These are phyloP conservation scores for Nakazawaea pomicola DNA, from an alignment of 805 yeast species.

Conservation along the genomic window DNA sequence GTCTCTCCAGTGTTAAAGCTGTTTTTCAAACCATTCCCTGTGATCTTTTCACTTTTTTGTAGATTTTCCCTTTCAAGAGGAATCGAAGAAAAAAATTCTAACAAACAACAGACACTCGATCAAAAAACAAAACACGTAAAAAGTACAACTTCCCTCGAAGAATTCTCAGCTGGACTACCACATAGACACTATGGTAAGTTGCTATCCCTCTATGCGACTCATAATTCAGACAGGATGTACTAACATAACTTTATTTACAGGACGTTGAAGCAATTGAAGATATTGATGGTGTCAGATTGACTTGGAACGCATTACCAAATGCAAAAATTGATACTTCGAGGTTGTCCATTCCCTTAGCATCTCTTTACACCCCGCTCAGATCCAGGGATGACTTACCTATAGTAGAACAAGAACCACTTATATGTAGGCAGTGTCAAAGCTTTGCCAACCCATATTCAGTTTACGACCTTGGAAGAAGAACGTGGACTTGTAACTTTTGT, in stretches of 20 bases:
- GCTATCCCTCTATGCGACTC: too few relatives aligned
- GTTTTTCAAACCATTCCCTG: too few relatives aligned
- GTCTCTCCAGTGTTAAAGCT: too few relatives aligned
- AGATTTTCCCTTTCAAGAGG: too few relatives aligned
- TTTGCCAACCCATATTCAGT: constrained; percentile 49
- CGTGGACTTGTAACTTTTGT: constrained; percentile 59
- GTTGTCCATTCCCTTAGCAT: constrained; percentile 50
- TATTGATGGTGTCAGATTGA: constrained; percentile 63
- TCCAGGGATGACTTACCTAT: constrained; percentile 33
- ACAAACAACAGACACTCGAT: neutral
- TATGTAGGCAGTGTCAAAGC: constrained; percentile 52
- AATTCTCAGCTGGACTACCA: neutral
- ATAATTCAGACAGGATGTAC: too few relatives aligned
- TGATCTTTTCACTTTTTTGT: too few relatives aligned
- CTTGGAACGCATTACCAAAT: constrained; percentile 65
- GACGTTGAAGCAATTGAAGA: constrained; percentile 58
- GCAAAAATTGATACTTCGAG: constrained; percentile 48
- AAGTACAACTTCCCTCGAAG: too few relatives aligned
- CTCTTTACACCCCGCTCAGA: constrained; percentile 56
- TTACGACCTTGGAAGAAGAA: constrained; percentile 24
- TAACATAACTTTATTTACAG: neutral
- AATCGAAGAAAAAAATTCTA: too few relatives aligned
- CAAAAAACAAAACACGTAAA: constrained; percentile 2
- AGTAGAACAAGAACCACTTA: constrained; percentile 36
- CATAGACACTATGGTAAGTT: neutral